phyloP scores from a whole-genome alignment of 306 rosid genomes.

The Medicago truncatula region MtrunA17r5.0-ANR NC_053043.1:43356501-43357000 shows the following conservation, averaged over 20 bases:
- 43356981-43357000: neutral
- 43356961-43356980: neutral
- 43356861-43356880: neutral
- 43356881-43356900: neutral
- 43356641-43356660: neutral
- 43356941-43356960: neutral
- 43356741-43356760: neutral
- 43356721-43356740: neutral
- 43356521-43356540: neutral
- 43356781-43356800: neutral
- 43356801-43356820: neutral
- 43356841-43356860: neutral
- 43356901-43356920: neutral
- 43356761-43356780: neutral
- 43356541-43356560: neutral
- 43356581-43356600: no score
- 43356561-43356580: neutral
- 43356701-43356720: neutral
- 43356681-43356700: neutral
- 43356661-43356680: neutral
- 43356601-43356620: neutral
- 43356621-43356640: neutral
- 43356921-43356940: neutral
- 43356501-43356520: neutral
- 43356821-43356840: neutral